Evolutionary conservation across 306 rosid species (phyloP).

Genomic region (Dalbergia cultrata): DNA sequence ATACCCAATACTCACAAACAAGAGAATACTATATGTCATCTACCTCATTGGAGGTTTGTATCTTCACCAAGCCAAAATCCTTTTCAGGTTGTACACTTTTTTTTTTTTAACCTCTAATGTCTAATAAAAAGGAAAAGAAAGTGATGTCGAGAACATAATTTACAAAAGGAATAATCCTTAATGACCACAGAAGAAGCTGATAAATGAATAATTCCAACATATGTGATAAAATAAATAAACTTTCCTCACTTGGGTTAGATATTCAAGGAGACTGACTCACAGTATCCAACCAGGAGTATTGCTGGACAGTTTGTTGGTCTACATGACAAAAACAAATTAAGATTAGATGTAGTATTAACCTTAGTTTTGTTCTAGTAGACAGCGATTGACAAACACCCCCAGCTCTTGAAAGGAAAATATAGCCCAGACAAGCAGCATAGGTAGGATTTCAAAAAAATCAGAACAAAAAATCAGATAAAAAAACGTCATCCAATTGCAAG

Average conservation of each 20-base stretch:
- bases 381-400: background rate
- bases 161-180: conserved; percentile 11
- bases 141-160: conserved; percentile 42
- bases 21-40: conserved; percentile 34
- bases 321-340: conserved; percentile 48
- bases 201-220: conserved; percentile 31
- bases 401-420: conserved; percentile 23
- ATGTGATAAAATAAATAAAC: background rate
- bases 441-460: conserved; percentile 31
- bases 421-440: conserved; percentile 15
- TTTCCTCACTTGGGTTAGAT: conserved; percentile 72
- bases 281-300: conserved; percentile 65
- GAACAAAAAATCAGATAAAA: no score
- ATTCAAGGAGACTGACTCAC: conserved; percentile 92
- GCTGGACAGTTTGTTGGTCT: conserved; percentile 87
- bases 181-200: conserved; percentile 18
- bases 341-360: conserved; percentile 37
- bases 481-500: no score
- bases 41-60: conserved; percentile 92
- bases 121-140: no score
- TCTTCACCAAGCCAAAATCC: no score
- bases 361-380: background rate
- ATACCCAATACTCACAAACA: conserved; percentile 33
- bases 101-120: no score
- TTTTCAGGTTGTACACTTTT: no score